A percentile compares a stretch with the other conserved stretches of the same genome.
Evolutionary conservation across 305 asterid species (phyloP).

Genomic region (Fraxinus nigra): DNA sequence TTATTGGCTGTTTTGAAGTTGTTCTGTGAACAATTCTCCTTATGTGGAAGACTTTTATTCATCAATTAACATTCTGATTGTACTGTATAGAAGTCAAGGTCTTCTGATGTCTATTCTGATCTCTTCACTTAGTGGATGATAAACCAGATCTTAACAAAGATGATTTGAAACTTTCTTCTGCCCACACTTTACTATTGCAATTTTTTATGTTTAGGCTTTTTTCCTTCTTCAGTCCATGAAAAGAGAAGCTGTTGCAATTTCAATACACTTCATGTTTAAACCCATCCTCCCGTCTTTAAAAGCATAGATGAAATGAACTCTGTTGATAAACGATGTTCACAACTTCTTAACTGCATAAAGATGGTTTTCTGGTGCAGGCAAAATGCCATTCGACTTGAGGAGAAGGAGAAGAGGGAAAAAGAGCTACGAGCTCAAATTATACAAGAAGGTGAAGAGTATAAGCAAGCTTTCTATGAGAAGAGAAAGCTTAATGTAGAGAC

Average conservation of each 20-base stretch:
- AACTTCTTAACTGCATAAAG: not conserved
- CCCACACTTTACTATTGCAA: not conserved
- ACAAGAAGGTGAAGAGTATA: conserved; percentile 60
- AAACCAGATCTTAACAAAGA: not conserved
- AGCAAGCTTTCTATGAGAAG: conserved; percentile 59
- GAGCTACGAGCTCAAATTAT: conserved; percentile 56
- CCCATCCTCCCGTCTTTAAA: not conserved
- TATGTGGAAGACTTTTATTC: not conserved
- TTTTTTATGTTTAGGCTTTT: not conserved
- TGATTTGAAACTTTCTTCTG: not conserved
- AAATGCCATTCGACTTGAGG: conserved; percentile 65
- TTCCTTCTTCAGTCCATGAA: not conserved
- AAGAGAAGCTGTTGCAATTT: not conserved
- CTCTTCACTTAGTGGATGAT: not conserved
- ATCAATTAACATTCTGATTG: not conserved
- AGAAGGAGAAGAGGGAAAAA: conserved; percentile 68
- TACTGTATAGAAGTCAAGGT: not conserved
- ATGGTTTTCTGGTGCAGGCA: conserved; percentile 34
- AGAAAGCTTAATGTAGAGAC: conserved; percentile 51
- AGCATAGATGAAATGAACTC: not conserved
- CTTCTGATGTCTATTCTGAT: not conserved
- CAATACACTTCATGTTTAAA: not conserved
- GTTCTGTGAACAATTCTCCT: not conserved
- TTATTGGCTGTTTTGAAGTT: not conserved
- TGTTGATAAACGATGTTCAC: not conserved